Evolutionary conservation across 192 early-diverging fungal species (phyloP).

Genomic region (Backusella psychrophila): DNA sequence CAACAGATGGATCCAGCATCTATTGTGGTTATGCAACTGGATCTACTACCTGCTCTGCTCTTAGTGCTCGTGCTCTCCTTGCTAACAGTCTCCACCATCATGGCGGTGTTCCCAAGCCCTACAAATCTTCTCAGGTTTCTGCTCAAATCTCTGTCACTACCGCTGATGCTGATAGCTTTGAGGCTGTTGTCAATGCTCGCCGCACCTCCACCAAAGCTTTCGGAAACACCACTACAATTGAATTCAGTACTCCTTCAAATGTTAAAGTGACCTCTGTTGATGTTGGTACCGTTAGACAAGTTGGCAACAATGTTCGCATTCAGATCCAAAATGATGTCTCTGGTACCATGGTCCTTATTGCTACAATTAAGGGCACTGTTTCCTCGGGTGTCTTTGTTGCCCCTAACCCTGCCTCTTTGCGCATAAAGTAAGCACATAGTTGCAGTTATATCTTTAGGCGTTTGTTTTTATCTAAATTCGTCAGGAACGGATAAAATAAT

Average conservation of each 20-base stretch:
- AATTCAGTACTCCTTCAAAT: conserved; percentile 9
- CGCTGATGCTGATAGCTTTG: background rate
- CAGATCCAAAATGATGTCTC: conserved; percentile 11
- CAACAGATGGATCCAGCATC: conserved; percentile 38
- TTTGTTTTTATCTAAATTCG: background rate
- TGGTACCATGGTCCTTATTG: conserved; percentile 16
- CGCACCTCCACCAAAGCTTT: conserved; percentile 12
- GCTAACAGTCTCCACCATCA: background rate
- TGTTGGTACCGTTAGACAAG: conserved; percentile 8
- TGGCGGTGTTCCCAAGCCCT: conserved; percentile 14
- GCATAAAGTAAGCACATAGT: background rate
- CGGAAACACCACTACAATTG: background rate
- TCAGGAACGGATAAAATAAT: background rate
- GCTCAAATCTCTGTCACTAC: conserved; percentile 13
- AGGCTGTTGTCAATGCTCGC: conserved; percentile 22
- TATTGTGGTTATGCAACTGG: conserved; percentile 30
- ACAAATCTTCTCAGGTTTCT: conserved; percentile 5
- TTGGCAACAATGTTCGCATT: conserved; percentile 9
- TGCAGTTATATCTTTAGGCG: background rate
- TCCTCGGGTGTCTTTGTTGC: conserved; percentile 15
- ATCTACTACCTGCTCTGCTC: background rate
- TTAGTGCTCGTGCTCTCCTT: background rate
- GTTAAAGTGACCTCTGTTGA: conserved; percentile 2
- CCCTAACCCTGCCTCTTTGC: conserved; percentile 2
- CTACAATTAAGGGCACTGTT: conserved; percentile 12